Evolutionary conservation across 2,329 filamentous ascomycete genomes (phyloP), one percentile per base, ranked within the genome.

Genomic region (Colletotrichum horii): DNA sequence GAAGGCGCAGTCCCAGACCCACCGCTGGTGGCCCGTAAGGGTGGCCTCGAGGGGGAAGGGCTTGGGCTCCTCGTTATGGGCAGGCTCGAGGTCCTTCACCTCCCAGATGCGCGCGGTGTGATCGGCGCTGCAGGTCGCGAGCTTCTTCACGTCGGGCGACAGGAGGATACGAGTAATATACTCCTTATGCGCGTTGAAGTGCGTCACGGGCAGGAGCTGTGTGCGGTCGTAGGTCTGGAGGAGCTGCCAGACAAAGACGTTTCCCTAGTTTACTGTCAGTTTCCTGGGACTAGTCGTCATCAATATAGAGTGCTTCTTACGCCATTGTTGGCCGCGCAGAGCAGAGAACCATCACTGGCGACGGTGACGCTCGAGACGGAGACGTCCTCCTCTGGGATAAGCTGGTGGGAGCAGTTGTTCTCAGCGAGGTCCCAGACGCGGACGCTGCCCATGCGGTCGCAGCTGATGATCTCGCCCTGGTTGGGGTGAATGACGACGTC

Each of bases 401-500:
- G 90, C 85, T 98, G 95, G 84, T 98, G 96, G 0, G 95, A 96
- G 88, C 97, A 99, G 81, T 96, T 97, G 83, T 98, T 98, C 89
- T 98, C 96, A 11, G 96, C 96, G 72, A 99, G 86, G 82, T 99
- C 97, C 97, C 97, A 99, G 77, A 99, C 94, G 55, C 96, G 90
- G 76, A 99, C 95, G 83, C 96, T 98, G 64, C 97, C 97, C 64
- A 94, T 93, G 38, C 96, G 93, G 83, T 99, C 97, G 83, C 96
- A 98, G 83, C 95, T 98, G 82, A 99, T 98, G 77, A 99, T 94
- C 87, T 99, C 97, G 76, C 96, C 97, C 87, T 99, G 97, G 83
- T 99, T 99, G 0, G 97, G 97, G 84, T 99, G 97, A 72, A 99
- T 99, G n/a, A 98, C 97, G 11, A 99, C 97, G 84, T 99, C 97